Evolutionary conservation across 306 rosid species (phyloP), one percentile per base, ranked within the genome.

Genomic region (Betula pendula): DNA sequence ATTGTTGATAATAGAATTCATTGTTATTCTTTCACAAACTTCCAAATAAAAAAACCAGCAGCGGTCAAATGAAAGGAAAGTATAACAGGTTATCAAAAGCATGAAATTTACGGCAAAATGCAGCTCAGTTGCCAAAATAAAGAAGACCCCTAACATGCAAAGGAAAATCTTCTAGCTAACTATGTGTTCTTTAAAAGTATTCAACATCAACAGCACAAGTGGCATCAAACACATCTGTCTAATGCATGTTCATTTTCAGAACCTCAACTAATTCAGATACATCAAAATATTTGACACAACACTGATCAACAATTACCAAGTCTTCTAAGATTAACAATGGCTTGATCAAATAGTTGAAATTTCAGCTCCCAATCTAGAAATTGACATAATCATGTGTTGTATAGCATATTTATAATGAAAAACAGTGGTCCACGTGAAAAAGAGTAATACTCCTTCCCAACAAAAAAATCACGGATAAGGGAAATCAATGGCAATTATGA

Each of bases 361-460:
- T 33, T 29, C 25, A 66, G 68, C 24, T 45, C 68, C 65, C 40
- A 58, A 35, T 71, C 73, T 62, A 33, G 45, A 49, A 50, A 72
- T 19, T 56, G 29, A 42, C 5, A 8, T 14, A 51, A n/a, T 75
- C 53, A 55, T 48, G 60, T 27, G 25, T 22, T 35, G 40, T 35
- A 14, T n/a, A 45, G 50, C 31, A 19, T 27, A 45, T 45, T 11
- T 14, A 45, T 11, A 49, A 49, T 49, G 60, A 35, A 31, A 16
- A 68, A 35, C 75, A 55, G 60, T 20, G 40, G 52, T 11, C 67
- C 6, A n/a, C 40, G 2, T 55, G 50, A 19, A 65, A 52, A 22
- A 44, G 27, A 16, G 52, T 49, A 17, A 48, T 19, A 22, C 4
- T 70, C 29, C 38, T 63, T 19, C 70, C 76, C 14, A 58, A 14